Conservation (phyloP, 495 filamentous ascomycete genomes). For the Lepidopterella palustris region DNA sequence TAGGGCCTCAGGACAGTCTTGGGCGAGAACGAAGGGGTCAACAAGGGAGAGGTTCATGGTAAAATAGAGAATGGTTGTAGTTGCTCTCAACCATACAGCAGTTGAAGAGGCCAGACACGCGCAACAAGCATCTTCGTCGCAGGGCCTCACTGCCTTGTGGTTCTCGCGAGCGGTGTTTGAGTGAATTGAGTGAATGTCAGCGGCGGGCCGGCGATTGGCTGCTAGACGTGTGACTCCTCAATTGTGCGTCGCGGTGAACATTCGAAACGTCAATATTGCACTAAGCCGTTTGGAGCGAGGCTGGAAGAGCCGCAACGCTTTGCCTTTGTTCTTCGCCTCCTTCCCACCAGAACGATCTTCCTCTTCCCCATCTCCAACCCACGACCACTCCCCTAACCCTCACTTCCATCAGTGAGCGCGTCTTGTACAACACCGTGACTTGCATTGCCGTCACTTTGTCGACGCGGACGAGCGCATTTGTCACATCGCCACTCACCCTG, state of each 20-base stretch:
- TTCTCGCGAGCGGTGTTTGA: background rate
- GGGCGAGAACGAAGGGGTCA: constrained; percentile 78
- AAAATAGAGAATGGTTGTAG: background rate
- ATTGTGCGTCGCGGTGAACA: background rate
- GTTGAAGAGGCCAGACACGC: background rate
- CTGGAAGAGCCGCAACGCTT: background rate
- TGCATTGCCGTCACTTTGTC: constrained; percentile 1
- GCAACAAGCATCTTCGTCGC: background rate
- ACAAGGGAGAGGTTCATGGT: constrained; percentile 72
- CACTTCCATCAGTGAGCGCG: constrained; percentile 14
- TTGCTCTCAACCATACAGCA: background rate
- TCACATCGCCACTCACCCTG: background rate
- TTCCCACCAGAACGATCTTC: background rate
- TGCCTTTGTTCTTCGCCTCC: background rate
- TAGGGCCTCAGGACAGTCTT: constrained; percentile 89
- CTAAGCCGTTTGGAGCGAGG: background rate
- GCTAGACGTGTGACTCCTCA: background rate
- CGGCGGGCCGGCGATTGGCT: background rate
- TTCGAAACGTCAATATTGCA: background rate
- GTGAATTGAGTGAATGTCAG: background rate
- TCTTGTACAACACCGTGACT: background rate
- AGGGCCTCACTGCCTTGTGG: background rate
- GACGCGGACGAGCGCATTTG: background rate
- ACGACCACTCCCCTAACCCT: constrained; percentile 4
- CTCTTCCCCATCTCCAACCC: constrained; percentile 5